Base-by-base conservation (phyloP, 768 basidiomycete species). In the Suillus sp. region DNA sequence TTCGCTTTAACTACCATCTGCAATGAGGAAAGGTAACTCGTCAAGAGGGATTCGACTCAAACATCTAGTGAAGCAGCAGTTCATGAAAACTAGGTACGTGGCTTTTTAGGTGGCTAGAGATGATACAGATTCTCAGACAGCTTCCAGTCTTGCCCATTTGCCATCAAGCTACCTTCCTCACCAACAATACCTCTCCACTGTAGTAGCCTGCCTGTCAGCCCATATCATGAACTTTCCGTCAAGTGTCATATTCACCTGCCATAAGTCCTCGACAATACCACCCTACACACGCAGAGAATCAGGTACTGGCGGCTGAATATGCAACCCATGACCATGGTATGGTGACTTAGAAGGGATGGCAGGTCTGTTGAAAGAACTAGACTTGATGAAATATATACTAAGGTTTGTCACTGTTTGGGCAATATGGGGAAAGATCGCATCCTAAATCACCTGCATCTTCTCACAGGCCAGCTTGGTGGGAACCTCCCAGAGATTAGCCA, bases 171-270 rank as follows among this genome's bases (percentile, higher is more conserved):
- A 4, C 68, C 72, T 22, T 78, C 76, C 7, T 67, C 70, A 3
- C 83, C 84, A 2, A 72, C 75, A 11, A 84, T 63, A 0, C 80
- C 74, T 65, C 84, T 79, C 87, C 86, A 89, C 8, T 86, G 61
- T 42, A 91, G 69, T 64, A 90, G 59, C 62, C 87, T 77, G 38
- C 74, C 74, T 2, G 84, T 87, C 63, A 92, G 70, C 81, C 88
- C 89, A 90, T n/a, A 66, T 51, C 1, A 72, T 64, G 8, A 76
- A 60, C 1, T 69, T 65, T 85, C n/a, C 55, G 10, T 62, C 64
- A 2, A 75, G 58, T 1, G 64, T 34, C 72, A 72, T 72, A 22
- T 61, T 40, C 3, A 25, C 70, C 1, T 68, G 68, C 74, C 74
- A 74, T 0, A 93, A 79, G 22, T 69, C 70, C 67, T 88, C 85